A percentile compares a stretch with the other conserved stretches of the same genome.
Conservation (phyloP, 2,329 filamentous ascomycete species). For the Colletotrichum sublineola region DNA sequence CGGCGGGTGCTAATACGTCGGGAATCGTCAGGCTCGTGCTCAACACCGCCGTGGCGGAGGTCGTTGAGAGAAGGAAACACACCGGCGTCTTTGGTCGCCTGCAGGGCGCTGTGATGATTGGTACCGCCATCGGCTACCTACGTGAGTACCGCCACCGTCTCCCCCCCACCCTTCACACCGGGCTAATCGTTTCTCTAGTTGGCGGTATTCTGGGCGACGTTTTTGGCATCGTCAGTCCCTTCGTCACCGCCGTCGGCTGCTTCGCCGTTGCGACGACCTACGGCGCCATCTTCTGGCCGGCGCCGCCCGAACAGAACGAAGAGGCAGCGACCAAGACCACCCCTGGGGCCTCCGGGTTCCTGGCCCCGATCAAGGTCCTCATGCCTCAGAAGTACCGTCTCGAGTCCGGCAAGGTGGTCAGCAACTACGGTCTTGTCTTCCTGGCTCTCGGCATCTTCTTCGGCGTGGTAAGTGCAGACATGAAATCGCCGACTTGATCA, state of each 20-base stretch:
- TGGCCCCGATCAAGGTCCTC: constrained; percentile 74
- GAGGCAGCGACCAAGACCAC: constrained; percentile 42
- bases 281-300: constrained; percentile 50
- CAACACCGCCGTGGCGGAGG: constrained; percentile 77
- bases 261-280: constrained; percentile 49
- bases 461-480: constrained; percentile 64
- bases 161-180: background rate
- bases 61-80: constrained; percentile 69
- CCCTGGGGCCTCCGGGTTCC: constrained; percentile 62
- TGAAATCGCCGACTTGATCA: background rate
- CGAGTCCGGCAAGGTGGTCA: constrained; percentile 62
- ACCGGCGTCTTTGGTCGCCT: constrained; percentile 76
- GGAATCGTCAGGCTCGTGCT: constrained; percentile 64
- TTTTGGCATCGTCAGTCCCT: constrained; percentile 74
- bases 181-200: constrained; percentile 50
- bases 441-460: constrained; percentile 76
- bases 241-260: constrained; percentile 65
- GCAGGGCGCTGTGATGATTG: constrained; percentile 76
- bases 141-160: constrained; percentile 50
- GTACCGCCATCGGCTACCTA: constrained; percentile 73
- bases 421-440: constrained; percentile 73
- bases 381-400: constrained; percentile 68
- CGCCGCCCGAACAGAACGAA: constrained; percentile 46
- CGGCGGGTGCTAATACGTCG: background rate
- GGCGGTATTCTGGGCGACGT: constrained; percentile 75